Conservation (phyloP, 345 rosid species). For the Eutrema heterophyllum region DNA sequence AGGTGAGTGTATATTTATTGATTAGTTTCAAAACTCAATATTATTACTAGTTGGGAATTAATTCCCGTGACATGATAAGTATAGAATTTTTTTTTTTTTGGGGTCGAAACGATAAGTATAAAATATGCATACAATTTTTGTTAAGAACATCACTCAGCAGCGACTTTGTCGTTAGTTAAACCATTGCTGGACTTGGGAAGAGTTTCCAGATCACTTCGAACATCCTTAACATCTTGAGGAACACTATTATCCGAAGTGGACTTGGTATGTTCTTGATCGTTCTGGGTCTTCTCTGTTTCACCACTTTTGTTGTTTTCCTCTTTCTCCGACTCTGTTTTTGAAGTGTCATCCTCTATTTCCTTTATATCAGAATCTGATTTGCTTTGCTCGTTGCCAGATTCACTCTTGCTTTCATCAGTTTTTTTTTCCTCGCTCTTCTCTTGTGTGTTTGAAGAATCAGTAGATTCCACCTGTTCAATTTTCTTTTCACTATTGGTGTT, state of each 20-base stretch:
- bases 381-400: constrained; percentile 19
- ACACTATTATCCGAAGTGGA: constrained; percentile 19
- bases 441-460: constrained; percentile 23
- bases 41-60: background rate
- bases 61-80: background rate
- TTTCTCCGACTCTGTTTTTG: constrained; percentile 31
- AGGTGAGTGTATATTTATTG: background rate
- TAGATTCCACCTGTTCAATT: constrained; percentile 30
- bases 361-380: constrained; percentile 26
- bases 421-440: constrained; percentile 22
- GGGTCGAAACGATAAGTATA: no score
- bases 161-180: constrained; percentile 32
- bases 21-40: background rate
- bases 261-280: constrained; percentile 21
- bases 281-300: constrained; percentile 30
- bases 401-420: constrained; percentile 34
- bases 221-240: constrained; percentile 46
- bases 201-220: constrained; percentile 44
- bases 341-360: constrained; percentile 11
- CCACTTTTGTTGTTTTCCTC: constrained; percentile 25
- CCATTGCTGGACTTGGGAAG: constrained; percentile 42
- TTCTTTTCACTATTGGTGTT: constrained; percentile 16
- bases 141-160: constrained; percentile 38
- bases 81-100: no score
- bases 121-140: constrained; percentile 4